Evolutionary conservation across 2,329 filamentous ascomycete genomes (phyloP), one percentile per base, ranked within the genome.

Genomic region (Aspergillus pseudonomiae): DNA sequence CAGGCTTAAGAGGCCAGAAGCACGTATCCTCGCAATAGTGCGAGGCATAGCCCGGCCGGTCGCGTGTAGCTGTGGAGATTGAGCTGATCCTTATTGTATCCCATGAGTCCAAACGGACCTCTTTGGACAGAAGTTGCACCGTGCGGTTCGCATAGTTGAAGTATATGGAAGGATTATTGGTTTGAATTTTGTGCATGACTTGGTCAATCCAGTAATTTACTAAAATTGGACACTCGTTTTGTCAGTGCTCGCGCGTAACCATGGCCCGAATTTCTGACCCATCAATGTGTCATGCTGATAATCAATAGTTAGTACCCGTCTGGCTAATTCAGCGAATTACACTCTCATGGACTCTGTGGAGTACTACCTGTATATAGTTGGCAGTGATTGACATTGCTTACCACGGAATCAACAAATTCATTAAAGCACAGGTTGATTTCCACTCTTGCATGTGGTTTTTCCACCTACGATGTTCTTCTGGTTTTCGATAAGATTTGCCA

Each of bases 81-180:
- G 30, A 26, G 24, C 34, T 55, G 52, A 39, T 55, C 32, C 52
- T 55, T 39, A 36, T 55, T 24, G 52, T 39, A 39, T 26, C 39
- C 30, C 52, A 55, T 34, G 52, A 55, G 52, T 55, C n/a, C 21
- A 24, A 55, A 55, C 52, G 12, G 11, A 9, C 21, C 30, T 36
- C 52, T 39, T 21, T 55, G 52, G 32, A 55, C 32, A 55, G 32
- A n/a, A 26, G 52, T 36, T 55, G 52, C 52, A 55, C 52, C 52
- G 52, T 55, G 52, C 52, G 10, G 21, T 26, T 55, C 21, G 11
- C 52, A 26, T 55, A 11, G 52, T 41, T 28, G 24, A 24, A 26
- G 52, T 55, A 26, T 12, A 12, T n/a, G 6, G 52, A 34, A 36
- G 52, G 52, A 55, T 55, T 26, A 21, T 14, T 34, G 32, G 32